A percentile compares a stretch with the other conserved stretches of the same genome.
Evolutionary conservation across 164 flowering plant genomes (phyloP).

Genomic region (Annona squamosa): DNA sequence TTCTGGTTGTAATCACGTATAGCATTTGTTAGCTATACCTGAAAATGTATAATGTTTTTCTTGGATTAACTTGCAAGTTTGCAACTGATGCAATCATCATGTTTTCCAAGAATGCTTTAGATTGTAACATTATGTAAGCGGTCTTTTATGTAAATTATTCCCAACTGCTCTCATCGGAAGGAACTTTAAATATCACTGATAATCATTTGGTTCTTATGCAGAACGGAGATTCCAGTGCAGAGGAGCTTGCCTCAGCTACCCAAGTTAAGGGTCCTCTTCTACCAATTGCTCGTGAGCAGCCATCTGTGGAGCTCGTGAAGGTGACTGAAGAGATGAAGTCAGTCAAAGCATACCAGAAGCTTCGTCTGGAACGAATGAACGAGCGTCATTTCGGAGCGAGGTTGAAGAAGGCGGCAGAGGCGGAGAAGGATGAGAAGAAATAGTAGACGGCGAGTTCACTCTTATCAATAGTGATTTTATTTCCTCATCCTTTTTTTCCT

Average conservation of each 20-base stretch:
- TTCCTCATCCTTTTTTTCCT: neutral
- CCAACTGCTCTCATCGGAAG: no score
- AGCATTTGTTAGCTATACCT: no score
- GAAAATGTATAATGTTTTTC: no score
- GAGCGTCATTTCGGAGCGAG: conserved; percentile 38
- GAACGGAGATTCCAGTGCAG: conserved; percentile 41
- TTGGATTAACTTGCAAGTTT: no score
- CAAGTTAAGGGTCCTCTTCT: conserved; percentile 35
- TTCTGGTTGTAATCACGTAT: no score
- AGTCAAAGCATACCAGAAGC: conserved; percentile 46
- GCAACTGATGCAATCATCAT: no score
- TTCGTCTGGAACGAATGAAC: conserved; percentile 42
- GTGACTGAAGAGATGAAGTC: conserved; percentile 43
- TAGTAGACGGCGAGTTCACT: conserved; percentile 7
- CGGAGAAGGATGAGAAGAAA: conserved; percentile 62
- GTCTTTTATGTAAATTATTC: no score
- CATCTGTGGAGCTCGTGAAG: conserved; percentile 43
- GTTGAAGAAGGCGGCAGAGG: conserved; percentile 56
- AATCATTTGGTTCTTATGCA: conserved; percentile 3
- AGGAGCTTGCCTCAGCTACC: conserved; percentile 41
- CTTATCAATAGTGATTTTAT: neutral
- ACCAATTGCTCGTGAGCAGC: conserved; percentile 42
- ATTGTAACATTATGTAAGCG: no score
- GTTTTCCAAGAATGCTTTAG: no score
- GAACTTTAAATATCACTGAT: no score